phyloP scores from a whole-genome alignment of 2,329 filamentous ascomycete species.

The Triangularia verruculosa region DNA sequence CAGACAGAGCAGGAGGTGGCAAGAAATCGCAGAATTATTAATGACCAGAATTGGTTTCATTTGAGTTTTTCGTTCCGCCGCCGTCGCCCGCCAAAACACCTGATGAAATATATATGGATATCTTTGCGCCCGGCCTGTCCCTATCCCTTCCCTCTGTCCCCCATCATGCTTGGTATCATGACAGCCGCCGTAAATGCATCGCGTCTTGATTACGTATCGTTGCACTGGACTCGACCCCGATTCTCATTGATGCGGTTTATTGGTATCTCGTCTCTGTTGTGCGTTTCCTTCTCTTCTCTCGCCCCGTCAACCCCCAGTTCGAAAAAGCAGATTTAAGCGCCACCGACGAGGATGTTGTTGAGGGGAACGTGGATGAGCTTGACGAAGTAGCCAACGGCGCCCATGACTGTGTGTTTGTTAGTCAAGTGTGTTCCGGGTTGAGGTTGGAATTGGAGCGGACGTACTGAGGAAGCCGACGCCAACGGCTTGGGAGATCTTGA shows the following conservation, averaged over 20 bases:
- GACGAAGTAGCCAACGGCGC: slow-evolving; percentile 66
- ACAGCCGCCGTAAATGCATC: not conserved
- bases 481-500: slow-evolving; percentile 55
- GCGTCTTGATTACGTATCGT: slow-evolving; percentile 1
- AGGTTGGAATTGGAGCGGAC: not conserved
- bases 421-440: not conserved
- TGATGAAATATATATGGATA: slow-evolving; percentile 7
- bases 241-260: not conserved
- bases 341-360: slow-evolving; percentile 67
- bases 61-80: not conserved
- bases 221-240: not conserved
- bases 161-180: not conserved
- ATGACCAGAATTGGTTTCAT: slow-evolving; percentile 4
- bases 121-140: not conserved
- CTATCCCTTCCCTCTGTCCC: not conserved
- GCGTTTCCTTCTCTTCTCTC: not conserved
- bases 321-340: slow-evolving; percentile 46
- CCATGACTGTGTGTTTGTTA: slow-evolving; percentile 49
- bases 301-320: not conserved
- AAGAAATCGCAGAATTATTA: slow-evolving; percentile 5
- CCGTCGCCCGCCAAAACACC: slow-evolving; percentile 7
- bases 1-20: not conserved
- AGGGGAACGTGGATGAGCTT: slow-evolving; percentile 71
- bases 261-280: not conserved
- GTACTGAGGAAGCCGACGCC: slow-evolving; percentile 61